Conservation (phyloP, 1,284 basidiomycete species). For the Pyrrhoderma lamaoense region DNA sequence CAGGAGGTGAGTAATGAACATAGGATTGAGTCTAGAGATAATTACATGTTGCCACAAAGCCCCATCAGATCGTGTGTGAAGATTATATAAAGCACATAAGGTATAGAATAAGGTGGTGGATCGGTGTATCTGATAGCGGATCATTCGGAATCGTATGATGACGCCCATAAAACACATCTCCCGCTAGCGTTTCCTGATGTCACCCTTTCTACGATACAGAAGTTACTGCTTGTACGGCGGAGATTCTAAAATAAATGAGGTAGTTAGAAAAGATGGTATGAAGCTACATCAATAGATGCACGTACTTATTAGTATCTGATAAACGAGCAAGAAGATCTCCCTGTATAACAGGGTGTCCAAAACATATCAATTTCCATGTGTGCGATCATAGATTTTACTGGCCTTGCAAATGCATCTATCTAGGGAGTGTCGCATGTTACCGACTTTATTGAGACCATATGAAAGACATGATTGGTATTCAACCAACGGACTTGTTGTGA, state of each 20-base stretch:
- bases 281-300: constrained; percentile 7
- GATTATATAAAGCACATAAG: not conserved
- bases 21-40: too few species aligned
- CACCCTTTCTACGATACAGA: constrained; percentile 59
- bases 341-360: constrained; percentile 27
- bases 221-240: constrained; percentile 77
- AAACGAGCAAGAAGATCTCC: constrained; percentile 61
- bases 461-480: not conserved
- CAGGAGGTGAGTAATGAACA: too few species aligned
- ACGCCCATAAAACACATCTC: constrained; percentile 73
- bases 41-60: too few species aligned
- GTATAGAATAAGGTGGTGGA: constrained; percentile 1
- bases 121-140: not conserved
- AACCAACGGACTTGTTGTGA: constrained; percentile 45
- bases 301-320: constrained; percentile 48
- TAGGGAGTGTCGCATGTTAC: constrained; percentile 67
- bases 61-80: too few species aligned
- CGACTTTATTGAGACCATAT: constrained; percentile 40
- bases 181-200: constrained; percentile 73
- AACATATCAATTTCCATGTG: not conserved
- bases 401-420: constrained; percentile 68
- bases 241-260: constrained; percentile 40
- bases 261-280: not conserved
- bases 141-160: constrained; percentile 25
- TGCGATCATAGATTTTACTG: not conserved